Conservation (phyloP, 352 stramenopile genomes). For the Pythium dissotocum region DNA sequence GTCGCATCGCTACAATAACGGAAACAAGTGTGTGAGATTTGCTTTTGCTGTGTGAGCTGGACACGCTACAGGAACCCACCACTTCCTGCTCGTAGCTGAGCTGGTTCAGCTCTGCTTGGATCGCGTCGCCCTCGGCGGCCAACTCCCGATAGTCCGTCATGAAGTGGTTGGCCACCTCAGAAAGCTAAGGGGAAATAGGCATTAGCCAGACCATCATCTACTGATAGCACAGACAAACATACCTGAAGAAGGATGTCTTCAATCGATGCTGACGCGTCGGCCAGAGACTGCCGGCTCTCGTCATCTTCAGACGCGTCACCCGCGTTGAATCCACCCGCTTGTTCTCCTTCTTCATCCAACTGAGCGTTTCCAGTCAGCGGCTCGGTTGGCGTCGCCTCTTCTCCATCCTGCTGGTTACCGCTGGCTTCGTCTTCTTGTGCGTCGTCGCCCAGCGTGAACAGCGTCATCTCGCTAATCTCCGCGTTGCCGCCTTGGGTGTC, state of each 20-base stretch:
- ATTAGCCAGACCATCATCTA: neutral
- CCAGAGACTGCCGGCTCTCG: neutral
- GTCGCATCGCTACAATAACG: slow-evolving; percentile 14
- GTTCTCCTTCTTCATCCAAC: neutral
- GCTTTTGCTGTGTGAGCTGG: neutral
- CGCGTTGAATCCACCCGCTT: neutral
- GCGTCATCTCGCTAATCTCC: neutral
- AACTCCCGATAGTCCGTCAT: slow-evolving; percentile 36
- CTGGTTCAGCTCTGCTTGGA: slow-evolving; percentile 64
- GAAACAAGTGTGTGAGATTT: neutral
- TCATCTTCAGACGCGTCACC: neutral
- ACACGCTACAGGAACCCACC: slow-evolving; percentile 27
- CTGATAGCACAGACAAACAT: neutral
- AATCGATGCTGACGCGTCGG: slow-evolving; percentile 16
- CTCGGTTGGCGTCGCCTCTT: neutral
- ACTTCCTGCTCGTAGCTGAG: slow-evolving; percentile 55
- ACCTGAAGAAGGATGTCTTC: slow-evolving; percentile 27
- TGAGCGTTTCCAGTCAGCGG: neutral
- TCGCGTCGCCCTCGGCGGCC: slow-evolving; percentile 48
- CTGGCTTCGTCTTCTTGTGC: neutral
- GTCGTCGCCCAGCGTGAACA: slow-evolving; percentile 18
- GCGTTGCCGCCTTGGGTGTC: neutral
- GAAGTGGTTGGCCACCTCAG: slow-evolving; percentile 29
- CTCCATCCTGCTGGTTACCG: neutral
- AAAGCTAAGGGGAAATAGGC: slow-evolving; percentile 10